A percentile compares a stretch with the other conserved stretches of the same genome.
These are phyloP conservation scores for Gracilaria vermiculophylla DNA, from an alignment of 23 red algal genomes.

Conservation along the genomic window DNA sequence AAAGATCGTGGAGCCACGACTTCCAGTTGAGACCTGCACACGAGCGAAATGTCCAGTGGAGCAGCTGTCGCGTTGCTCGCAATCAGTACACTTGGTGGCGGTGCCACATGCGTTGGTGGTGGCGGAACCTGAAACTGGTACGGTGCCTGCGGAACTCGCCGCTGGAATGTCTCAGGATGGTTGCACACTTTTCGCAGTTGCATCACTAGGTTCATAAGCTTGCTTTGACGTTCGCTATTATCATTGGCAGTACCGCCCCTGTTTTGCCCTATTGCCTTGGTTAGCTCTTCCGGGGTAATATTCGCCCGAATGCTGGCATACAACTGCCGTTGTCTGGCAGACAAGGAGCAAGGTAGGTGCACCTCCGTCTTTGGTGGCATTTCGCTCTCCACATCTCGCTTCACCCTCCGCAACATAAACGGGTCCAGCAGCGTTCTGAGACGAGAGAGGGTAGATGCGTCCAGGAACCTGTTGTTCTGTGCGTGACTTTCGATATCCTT, in stretches of 20 bases:
- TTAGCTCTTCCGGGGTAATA: conserved; percentile 77
- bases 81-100: conserved; percentile 67
- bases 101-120: conserved; percentile 67
- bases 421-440: conserved; percentile 90
- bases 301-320: conserved; percentile 86
- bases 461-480: conserved; percentile 66
- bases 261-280: conserved; percentile 61
- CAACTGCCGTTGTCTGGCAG: conserved; percentile 80
- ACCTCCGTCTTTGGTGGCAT: conserved; percentile 98
- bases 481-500: conserved; percentile 92
- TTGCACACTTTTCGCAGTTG: conserved; percentile 99
- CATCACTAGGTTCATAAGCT: conserved; percentile 99
- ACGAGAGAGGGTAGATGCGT: conserved; percentile 68
- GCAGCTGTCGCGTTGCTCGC: conserved; percentile 25
- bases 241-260: conserved; percentile 31
- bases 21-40: conserved; percentile 47
- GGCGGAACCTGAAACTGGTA: conserved; percentile 74
- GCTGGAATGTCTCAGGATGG: conserved; percentile 95
- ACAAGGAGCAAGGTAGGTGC: conserved; percentile 69
- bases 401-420: conserved; percentile 95
- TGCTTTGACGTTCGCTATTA: conserved; percentile 67
- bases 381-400: conserved; percentile 94
- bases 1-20: conserved; percentile 37
- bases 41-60: conserved; percentile 51
- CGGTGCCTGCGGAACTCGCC: conserved; percentile 71